Percentiles rank a stretch among this genome's conserved stretches.
phyloP scores from a whole-genome alignment of 1,139 yeast genomes.

The Debaryomycetaceae sp. region DNA sequence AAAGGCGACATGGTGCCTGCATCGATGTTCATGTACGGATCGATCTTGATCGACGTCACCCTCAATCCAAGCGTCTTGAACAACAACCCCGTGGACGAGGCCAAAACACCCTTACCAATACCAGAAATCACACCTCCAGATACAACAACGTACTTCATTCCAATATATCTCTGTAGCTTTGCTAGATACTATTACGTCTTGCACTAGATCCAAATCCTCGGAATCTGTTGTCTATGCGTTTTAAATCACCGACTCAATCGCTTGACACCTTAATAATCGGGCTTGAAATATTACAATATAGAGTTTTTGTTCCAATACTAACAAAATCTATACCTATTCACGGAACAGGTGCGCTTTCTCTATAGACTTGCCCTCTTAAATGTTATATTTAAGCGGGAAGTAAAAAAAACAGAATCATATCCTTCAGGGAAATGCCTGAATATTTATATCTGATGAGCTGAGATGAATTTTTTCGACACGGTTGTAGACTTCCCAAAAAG shows the following conservation, averaged over 20 bases:
- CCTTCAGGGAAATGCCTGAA: conserved; percentile 7
- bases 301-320: background rate
- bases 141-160: conserved; percentile 97
- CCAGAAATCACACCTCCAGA: conserved; percentile 99
- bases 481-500: conserved; percentile 23
- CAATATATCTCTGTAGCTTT: conserved; percentile 2
- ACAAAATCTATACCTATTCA: background rate
- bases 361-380: conserved; percentile 44
- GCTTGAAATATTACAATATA: background rate
- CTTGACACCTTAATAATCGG: background rate
- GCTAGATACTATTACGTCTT: background rate
- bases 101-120: conserved; percentile 96
- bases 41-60: conserved; percentile 96
- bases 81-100: conserved; percentile 94
- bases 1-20: conserved; percentile 99
- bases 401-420: conserved; percentile 17
- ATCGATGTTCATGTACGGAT: conserved; percentile 98
- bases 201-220: background rate
- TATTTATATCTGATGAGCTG: conserved; percentile 11
- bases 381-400: conserved; percentile 49
- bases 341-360: background rate
- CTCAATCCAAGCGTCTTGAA: conserved; percentile 91
- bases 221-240: background rate
- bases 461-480: conserved; percentile 8
- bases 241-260: background rate